Evolutionary conservation across 2,329 filamentous ascomycete species (phyloP).

Genomic region (Xylaria sp.): DNA sequence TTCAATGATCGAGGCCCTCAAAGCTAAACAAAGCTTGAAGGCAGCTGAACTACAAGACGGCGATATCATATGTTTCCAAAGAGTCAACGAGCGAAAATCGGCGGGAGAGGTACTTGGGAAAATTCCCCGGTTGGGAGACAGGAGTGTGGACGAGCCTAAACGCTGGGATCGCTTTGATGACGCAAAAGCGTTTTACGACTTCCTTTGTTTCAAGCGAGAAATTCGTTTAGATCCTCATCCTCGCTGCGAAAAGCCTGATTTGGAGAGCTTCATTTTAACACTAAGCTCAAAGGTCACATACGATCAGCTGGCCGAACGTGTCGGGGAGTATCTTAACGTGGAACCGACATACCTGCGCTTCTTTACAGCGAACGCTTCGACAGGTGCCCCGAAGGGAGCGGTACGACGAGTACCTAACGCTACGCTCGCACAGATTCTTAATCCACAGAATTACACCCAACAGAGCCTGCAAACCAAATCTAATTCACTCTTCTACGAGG

Average conservation of each 20-base stretch:
- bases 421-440: slow-evolving; percentile 82
- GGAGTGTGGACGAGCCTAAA: slow-evolving; percentile 53
- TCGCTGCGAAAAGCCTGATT: slow-evolving; percentile 65
- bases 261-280: slow-evolving; percentile 76
- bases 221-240: slow-evolving; percentile 81
- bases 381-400: slow-evolving; percentile 78
- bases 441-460: slow-evolving; percentile 76
- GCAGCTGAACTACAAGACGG: slow-evolving; percentile 96
- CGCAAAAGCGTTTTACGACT: slow-evolving; percentile 90
- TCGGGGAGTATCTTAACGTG: slow-evolving; percentile 79
- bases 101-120: slow-evolving; percentile 53
- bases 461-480: slow-evolving; percentile 74
- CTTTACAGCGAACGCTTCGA: slow-evolving; percentile 82
- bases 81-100: slow-evolving; percentile 62
- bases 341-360: slow-evolving; percentile 91
- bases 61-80: slow-evolving; percentile 96
- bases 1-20: slow-evolving; percentile 95
- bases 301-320: slow-evolving; percentile 84
- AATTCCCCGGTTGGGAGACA: slow-evolving; percentile 53
- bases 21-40: slow-evolving; percentile 87
- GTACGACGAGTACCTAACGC: slow-evolving; percentile 78
- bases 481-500: slow-evolving; percentile 89
- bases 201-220: slow-evolving; percentile 82
- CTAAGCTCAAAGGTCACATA: slow-evolving; percentile 91
- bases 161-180: slow-evolving; percentile 70